Evolutionary conservation across 2,329 filamentous ascomycete species (phyloP), one percentile per base, ranked within the genome.

Genomic region (Penicillium sp.): DNA sequence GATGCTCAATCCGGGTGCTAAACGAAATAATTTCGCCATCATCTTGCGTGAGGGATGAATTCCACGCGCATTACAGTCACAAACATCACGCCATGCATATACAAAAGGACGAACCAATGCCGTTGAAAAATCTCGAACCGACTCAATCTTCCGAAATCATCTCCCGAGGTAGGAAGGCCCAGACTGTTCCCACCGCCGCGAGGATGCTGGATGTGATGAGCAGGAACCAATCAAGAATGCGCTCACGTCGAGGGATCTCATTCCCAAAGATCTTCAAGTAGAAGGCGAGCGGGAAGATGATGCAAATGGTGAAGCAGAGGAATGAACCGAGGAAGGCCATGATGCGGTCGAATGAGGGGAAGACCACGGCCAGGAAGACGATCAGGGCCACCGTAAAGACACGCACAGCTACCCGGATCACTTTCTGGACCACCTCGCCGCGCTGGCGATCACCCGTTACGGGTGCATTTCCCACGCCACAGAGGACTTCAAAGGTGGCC

Each of bases 301-400:
- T 88, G 77, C 94, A 98, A 65, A 98, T 96, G 17, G 91, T 91
- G 69, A 96, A 96, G 78, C 94, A 97, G 15, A 96, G 84, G 3
- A 92, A 90, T 41, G 90, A 91, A 12, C 95, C 94, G 79, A 98
- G 88, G 62, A 96, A 88, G 4, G 90, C 90, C 88, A 96, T 96
- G 71, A 96, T 93, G 54, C 88, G 88, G 73, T 96, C 92, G 71
- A 96, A 96, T 0, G 87, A 85, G 0, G 93, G 92, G 70, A 89
- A 85, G 1, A 89, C 66, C 43, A 90, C 85, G 6, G 93, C 87
- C 60, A 97, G 90, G 51, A 85, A 71, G 35, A 97, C 84, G 68
- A 97, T 91, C 2, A 89, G 65, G n/a, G 90, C 67, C 15, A 92
- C 84, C 14, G 88, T 87, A 15, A 85, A 63, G 2, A 96, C 76